Conservation (phyloP, 2,329 filamentous ascomycete species). For the Colletotrichum liriopes region DNA sequence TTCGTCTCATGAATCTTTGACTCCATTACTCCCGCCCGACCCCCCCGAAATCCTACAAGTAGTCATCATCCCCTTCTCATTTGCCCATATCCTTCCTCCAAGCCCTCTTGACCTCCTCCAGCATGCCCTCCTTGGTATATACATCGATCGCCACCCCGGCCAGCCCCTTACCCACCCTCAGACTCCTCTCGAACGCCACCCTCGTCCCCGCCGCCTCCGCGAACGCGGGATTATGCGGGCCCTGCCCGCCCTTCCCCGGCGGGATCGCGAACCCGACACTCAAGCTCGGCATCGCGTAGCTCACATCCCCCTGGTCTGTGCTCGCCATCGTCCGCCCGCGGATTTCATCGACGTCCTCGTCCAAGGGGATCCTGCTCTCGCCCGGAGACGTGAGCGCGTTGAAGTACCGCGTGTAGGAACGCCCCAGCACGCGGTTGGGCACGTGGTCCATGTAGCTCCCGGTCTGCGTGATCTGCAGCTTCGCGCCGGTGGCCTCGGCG, state of each 20-base stretch:
- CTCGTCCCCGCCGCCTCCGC: slow-evolving; percentile 45
- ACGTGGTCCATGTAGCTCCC: slow-evolving; percentile 69
- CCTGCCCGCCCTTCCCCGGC: slow-evolving; percentile 50
- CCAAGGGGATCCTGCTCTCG: slow-evolving; percentile 49
- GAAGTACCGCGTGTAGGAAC: slow-evolving; percentile 62
- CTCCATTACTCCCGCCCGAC: background rate
- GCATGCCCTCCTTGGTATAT: slow-evolving; percentile 43
- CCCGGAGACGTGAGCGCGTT: slow-evolving; percentile 55
- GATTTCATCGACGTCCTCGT: slow-evolving; percentile 59
- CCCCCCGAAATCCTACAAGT: background rate
- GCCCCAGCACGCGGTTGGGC: slow-evolving; percentile 65
- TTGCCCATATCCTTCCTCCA: slow-evolving; percentile 46
- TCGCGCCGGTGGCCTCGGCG: slow-evolving; percentile 62
- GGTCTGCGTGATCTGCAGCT: slow-evolving; percentile 58
- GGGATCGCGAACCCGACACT: slow-evolving; percentile 67
- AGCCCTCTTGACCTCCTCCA: slow-evolving; percentile 45
- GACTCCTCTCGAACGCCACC: slow-evolving; percentile 44
- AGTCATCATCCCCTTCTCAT: background rate
- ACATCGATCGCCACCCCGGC: slow-evolving; percentile 47
- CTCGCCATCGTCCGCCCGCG: slow-evolving; percentile 65
- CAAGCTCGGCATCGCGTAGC: slow-evolving; percentile 70
- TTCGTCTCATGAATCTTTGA: background rate
- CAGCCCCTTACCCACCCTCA: slow-evolving; percentile 47
- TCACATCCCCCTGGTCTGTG: slow-evolving; percentile 73
- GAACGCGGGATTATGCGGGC: slow-evolving; percentile 47